These are phyloP conservation scores for Podospora sp. DNA, from an alignment of 495 filamentous ascomycete genomes.

Conservation along the genomic window DNA sequence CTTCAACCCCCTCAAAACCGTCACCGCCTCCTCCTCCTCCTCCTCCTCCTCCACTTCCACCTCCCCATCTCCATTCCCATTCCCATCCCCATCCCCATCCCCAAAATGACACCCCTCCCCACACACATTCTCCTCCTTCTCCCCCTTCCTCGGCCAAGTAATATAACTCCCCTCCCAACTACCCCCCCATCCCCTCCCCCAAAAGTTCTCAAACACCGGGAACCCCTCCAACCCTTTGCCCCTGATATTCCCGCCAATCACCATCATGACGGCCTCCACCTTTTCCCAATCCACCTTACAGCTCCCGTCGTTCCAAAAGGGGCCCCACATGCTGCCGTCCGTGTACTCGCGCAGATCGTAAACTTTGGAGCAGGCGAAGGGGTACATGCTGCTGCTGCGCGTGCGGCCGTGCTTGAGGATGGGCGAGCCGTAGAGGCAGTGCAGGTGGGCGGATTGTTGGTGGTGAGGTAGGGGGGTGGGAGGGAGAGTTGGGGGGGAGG, in stretches of 20 bases:
- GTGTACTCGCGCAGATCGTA: slow-evolving; percentile 69
- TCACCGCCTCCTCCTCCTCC: slow-evolving; percentile 49
- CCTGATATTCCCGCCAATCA: slow-evolving; percentile 58
- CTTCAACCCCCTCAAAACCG: slow-evolving; percentile 33
- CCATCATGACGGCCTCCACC: slow-evolving; percentile 65
- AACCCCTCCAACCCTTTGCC: slow-evolving; percentile 46
- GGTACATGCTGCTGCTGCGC: slow-evolving; percentile 41
- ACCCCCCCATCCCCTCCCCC: slow-evolving; percentile 57
- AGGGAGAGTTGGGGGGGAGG: not conserved
- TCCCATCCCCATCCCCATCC: slow-evolving; percentile 59
- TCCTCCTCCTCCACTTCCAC: slow-evolving; percentile 58
- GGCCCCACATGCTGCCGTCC: slow-evolving; percentile 58
- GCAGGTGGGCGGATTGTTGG: slow-evolving; percentile 64
- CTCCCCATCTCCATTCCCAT: slow-evolving; percentile 57
- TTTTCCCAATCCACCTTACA: slow-evolving; percentile 69
- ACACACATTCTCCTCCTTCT: slow-evolving; percentile 57
- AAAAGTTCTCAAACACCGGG: slow-evolving; percentile 48
- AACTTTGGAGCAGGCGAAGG: slow-evolving; percentile 61
- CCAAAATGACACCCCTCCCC: slow-evolving; percentile 61
- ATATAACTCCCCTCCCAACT: slow-evolving; percentile 47
- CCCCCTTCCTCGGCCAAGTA: slow-evolving; percentile 32
- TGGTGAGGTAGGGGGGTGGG: slow-evolving; percentile 32
- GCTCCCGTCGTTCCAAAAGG: slow-evolving; percentile 57
- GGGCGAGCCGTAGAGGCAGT: slow-evolving; percentile 61
- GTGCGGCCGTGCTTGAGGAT: slow-evolving; percentile 35